phyloP scores from a whole-genome alignment of 305 asterid species.

The Fraxinus greggii region DNA sequence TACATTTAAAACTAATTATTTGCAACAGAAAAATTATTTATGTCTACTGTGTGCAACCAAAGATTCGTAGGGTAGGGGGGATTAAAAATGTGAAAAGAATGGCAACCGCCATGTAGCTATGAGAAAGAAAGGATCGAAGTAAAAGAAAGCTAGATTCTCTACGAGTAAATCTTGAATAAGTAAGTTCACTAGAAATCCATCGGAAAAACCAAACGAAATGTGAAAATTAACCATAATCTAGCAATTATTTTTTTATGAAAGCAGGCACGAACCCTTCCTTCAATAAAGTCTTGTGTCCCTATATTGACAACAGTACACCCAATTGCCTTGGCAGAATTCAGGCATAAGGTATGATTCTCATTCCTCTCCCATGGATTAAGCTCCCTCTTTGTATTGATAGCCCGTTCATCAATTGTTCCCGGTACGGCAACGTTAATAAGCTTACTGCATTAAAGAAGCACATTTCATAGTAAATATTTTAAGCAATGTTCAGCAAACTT shows the following conservation, averaged over 20 bases:
- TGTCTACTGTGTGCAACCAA: background rate
- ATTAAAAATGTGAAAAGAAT: slow-evolving; percentile 17
- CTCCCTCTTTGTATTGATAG: slow-evolving; percentile 63
- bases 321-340: slow-evolving; percentile 81
- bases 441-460: slow-evolving; percentile 47
- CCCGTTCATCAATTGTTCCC: slow-evolving; percentile 76
- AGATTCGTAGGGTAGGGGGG: background rate
- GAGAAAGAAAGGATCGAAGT: background rate
- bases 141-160: background rate
- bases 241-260: slow-evolving; percentile 5
- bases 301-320: slow-evolving; percentile 81
- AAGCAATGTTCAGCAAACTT: slow-evolving; percentile 5
- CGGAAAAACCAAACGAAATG: background rate
- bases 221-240: slow-evolving; percentile 1
- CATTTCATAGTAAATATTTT: slow-evolving; percentile 11
- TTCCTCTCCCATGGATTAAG: slow-evolving; percentile 86
- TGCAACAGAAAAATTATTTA: background rate
- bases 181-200: background rate
- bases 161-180: background rate
- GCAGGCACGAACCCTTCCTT: slow-evolving; percentile 58
- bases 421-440: slow-evolving; percentile 79
- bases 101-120: background rate
- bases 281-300: slow-evolving; percentile 75
- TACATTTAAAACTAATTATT: background rate
- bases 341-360: slow-evolving; percentile 77